These are phyloP conservation scores for Lipomyces yamadae DNA, from an alignment of 805 yeast genomes.

Conservation along the genomic window DNA sequence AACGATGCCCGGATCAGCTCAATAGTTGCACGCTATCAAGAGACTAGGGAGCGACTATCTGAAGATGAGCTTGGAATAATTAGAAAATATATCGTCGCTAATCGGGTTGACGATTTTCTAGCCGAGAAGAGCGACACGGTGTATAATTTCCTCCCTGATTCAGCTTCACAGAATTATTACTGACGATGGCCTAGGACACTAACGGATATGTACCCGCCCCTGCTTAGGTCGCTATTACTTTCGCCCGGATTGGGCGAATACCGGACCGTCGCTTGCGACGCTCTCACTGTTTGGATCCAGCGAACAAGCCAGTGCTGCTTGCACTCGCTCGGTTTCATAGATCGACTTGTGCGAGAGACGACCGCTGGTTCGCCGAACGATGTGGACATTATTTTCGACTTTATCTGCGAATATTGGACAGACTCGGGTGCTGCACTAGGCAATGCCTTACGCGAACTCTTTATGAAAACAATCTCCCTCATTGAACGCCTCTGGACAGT, in stretches of 20 bases:
- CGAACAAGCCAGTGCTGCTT: constrained; percentile 54
- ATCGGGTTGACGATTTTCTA: constrained; percentile 12
- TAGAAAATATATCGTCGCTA: constrained; percentile 19
- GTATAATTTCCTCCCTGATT: constrained; percentile 2
- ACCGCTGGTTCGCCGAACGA: constrained; percentile 19
- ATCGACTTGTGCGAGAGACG: not conserved
- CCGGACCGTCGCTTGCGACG: constrained; percentile 59
- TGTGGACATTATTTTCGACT: constrained; percentile 44
- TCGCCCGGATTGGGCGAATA: constrained; percentile 48
- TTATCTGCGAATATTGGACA: constrained; percentile 69
- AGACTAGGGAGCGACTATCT: not conserved
- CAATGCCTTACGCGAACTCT: constrained; percentile 67
- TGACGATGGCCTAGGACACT: constrained; percentile 16
- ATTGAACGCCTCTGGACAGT: constrained; percentile 43
- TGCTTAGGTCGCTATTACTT: constrained; percentile 45
- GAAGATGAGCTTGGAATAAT: constrained; percentile 12
- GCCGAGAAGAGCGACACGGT: not conserved
- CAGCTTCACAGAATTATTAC: not conserved
- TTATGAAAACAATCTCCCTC: constrained; percentile 57
- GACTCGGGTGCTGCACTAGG: constrained; percentile 72
- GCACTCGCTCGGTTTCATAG: constrained; percentile 21
- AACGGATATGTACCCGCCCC: constrained; percentile 38
- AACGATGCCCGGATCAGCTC: not conserved
- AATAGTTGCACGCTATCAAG: not conserved
- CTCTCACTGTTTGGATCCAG: constrained; percentile 66